Base-by-base conservation (phyloP, 352 stramenopile genomes). In the Globisporangium nodosum region DNA sequence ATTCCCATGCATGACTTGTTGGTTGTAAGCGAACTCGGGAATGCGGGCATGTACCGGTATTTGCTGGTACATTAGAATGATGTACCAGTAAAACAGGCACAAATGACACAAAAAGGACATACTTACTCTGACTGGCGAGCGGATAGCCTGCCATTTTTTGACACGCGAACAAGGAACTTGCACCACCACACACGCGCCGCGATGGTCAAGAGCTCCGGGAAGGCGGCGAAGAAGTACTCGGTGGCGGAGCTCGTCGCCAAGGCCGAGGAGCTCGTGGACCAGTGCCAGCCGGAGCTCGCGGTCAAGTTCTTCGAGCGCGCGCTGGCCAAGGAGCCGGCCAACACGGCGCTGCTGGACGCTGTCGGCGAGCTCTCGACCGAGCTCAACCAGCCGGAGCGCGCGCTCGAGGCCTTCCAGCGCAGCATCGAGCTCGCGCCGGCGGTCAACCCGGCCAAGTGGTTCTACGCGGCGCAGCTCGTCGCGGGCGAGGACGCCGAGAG, bases 241-340 rank as follows among this genome's bases (percentile, higher is more conserved):
- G 85, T 78, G 39, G 79, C 69, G 9, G 80, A 92, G 61, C 65
- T 96, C 48, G 73, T 94, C 51, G 74, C 81, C 64, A 94, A 94
- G 68, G 87, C 79, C 54, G 83, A 96, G 70, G 63, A 66, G 58
- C 64, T 96, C 20, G 80, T 96, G 67, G 87, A 94, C 61, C 76
- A 91, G 55, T 93, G 80, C 64, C 81, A 95, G 58, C 83, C 85
- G 5, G 87, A 94, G 52, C 60, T 94, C 54, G 87, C 85, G 31
- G 71, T 91, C 54, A 79, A 82, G 66, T 96, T 96, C 65, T 93
- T 86, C 63, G 77, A 94, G 69, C 84, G 82, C 56, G 87, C 85
- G 55, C 63, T 92, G 47, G 54, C 64, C 33, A 81, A 86, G 60
- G 83, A 94, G 54, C 85, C 87, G 8, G 50, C 35, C 40, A 93